Conservation (phyloP, 345 rosid genomes). For the Syzygium grande region DNA sequence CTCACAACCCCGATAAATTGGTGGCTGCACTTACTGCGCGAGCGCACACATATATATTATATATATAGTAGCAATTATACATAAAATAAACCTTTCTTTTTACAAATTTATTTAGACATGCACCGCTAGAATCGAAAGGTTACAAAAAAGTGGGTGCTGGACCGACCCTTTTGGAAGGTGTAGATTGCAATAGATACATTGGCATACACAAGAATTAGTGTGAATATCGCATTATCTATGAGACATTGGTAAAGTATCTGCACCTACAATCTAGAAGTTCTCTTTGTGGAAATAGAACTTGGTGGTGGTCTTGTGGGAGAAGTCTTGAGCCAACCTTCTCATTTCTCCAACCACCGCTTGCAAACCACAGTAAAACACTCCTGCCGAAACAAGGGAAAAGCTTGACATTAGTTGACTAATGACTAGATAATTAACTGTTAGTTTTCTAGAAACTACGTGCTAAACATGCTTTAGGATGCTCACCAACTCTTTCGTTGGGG, state of each 20-base stretch:
- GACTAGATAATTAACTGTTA: neutral
- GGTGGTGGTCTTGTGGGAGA: slow-evolving; percentile 66
- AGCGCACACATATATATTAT: too few relatives aligned
- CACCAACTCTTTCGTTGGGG: slow-evolving; percentile 54
- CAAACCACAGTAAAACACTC: slow-evolving; percentile 72
- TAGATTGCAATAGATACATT: neutral
- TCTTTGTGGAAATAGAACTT: slow-evolving; percentile 82
- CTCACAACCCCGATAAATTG: neutral
- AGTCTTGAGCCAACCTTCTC: slow-evolving; percentile 51
- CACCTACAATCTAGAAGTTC: slow-evolving; percentile 32
- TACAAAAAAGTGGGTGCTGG: neutral
- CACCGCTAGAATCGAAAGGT: neutral
- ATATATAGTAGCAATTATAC: neutral
- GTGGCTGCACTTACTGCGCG: neutral
- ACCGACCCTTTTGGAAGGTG: neutral
- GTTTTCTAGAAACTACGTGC: neutral
- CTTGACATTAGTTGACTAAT: neutral
- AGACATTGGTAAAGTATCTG: too few relatives aligned
- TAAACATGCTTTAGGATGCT: neutral
- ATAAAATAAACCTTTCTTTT: neutral
- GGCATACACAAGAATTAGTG: neutral
- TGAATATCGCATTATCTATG: neutral
- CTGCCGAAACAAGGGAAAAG: slow-evolving; percentile 8
- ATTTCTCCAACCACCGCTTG: slow-evolving; percentile 48
- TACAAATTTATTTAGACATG: neutral